Conservation (phyloP, 2,329 filamentous ascomycete genomes). For the Bipolaris zeicola region DNA sequence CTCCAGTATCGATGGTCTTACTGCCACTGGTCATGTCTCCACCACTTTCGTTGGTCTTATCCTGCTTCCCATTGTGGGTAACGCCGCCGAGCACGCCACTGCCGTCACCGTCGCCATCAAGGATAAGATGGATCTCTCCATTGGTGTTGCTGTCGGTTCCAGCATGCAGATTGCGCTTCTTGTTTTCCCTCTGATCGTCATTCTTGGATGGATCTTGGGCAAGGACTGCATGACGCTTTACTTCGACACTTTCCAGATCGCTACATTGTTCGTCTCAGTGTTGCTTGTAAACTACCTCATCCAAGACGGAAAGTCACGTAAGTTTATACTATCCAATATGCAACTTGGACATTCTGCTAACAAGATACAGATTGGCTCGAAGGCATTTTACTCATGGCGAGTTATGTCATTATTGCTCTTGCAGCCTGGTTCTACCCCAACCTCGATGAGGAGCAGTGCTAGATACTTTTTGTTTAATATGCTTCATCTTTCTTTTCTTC, state of each 20-base stretch:
- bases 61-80: constrained; percentile 68
- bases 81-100: constrained; percentile 69
- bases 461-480: constrained; percentile 4
- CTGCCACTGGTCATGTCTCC: constrained; percentile 55
- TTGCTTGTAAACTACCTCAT: constrained; percentile 67
- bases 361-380: constrained; percentile 60
- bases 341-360: constrained; percentile 21
- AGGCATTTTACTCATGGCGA: constrained; percentile 63
- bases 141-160: constrained; percentile 68
- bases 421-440: constrained; percentile 60
- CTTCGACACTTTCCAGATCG: constrained; percentile 89
- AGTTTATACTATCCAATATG: constrained; percentile 14
- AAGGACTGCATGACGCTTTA: constrained; percentile 72
- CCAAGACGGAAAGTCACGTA: constrained; percentile 61
- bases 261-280: constrained; percentile 62
- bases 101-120: constrained; percentile 66
- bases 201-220: constrained; percentile 66
- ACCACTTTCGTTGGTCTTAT: constrained; percentile 68
- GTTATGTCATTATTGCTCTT: constrained; percentile 67
- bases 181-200: constrained; percentile 64
- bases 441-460: constrained; percentile 24
- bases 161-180: constrained; percentile 69
- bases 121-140: constrained; percentile 72
- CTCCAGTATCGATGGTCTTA: constrained; percentile 62
- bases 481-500: not conserved